Base-by-base conservation (phyloP, 2,329 filamentous ascomycete species). In the Colletotrichum ledebouriae region DNA sequence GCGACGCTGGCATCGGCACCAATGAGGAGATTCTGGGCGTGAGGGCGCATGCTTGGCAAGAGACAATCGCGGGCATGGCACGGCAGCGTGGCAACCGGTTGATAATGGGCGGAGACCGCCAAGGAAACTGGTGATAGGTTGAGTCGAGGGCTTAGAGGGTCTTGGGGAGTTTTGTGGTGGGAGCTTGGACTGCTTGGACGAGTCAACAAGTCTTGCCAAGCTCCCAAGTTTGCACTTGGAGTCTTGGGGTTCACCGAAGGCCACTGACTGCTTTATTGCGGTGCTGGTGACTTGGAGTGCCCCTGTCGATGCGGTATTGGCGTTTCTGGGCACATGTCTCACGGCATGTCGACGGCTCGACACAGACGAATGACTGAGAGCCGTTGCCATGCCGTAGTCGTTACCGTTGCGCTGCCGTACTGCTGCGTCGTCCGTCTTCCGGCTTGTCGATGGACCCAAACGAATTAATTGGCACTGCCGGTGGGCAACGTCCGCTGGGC, bases 1-100 rank as follows among this genome's bases (percentile, higher is more conserved):
- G 37, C 49, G 49, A 42, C 46, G 55, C 29, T 57, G 62, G 22
- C 53, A 39, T 66, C 61, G 49, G 61, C 66, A 68, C 66, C 66
- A 68, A 66, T 68, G 56, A 65, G 41, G 41, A 60, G 33, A 12
- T 56, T 46, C 49, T 65, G 55, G 61, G 55, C 59, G 47, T 64
- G 47, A 64, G 55, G 53, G 41, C 53, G 60, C 55, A 66, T 65
- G 66, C 66, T 68, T 68, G 66, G 66, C 66, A 34, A 68, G 55
- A 65, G 66, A 68, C 65, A 50, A 65, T 68, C 61, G 61, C 61
- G 61, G 66, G 61, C 66, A 60, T 68, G 66, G 66, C 66, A 68
- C 66, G 66, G 66, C 61, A 65, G 39, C 61, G 55, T 68, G 66
- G 61, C 66, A 65, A 60, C 61, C 66, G 55, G 61, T 68, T 60